Evolutionary conservation across 164 flowering plant species (phyloP), one percentile per base, ranked within the genome.

Genomic region (Macadamia integrifolia): DNA sequence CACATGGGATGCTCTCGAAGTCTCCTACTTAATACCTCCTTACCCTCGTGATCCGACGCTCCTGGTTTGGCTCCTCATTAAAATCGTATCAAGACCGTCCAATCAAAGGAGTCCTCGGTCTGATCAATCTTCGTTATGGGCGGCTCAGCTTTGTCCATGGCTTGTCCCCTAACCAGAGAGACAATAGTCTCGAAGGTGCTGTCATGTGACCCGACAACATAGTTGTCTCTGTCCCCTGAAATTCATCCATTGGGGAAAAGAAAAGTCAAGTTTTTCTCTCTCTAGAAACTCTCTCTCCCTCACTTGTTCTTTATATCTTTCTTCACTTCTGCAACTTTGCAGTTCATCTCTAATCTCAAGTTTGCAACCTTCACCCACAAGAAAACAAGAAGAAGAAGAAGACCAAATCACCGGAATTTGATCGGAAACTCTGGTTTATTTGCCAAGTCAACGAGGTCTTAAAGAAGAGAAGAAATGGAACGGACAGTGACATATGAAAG

Each of bases 131-230:
- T 80, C 84, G 80, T 72, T 70, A 69, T 75, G 84, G 86, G 85
- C 82, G 88, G 88, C 78, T 78, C 74, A 69, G 79, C 76, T 65
- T 23, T 81, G 88, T 83, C 92, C 83, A 78, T 63, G 69, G 64
- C 72, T 75, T 87, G 89, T 87, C 88, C 87, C 88, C 92, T 58
- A 14, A 50, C 32, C 60, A 58, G 57, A 17, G 23, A 14, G 73
- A 61, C 86, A 80, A 58, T 55, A 46, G 75, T 83, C 75, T 81
- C 71, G 74, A 81, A 69, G 71, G 8, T 82, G 89, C 81, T 69
- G 66, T 79, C 46, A 23, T 50, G 76, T 75, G 80, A 70, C 71
- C 84, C 88, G 88, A 87, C 88, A 88, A 58, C 77, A 73, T 81
- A 69, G 75, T 81, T 84, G 77, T 73, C 84, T 76, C 77, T 81